Percentiles rank a stretch among this genome's conserved stretches.
phyloP scores from a whole-genome alignment of 139 green algal genomes.

The Picochlorum sp. region DNA sequence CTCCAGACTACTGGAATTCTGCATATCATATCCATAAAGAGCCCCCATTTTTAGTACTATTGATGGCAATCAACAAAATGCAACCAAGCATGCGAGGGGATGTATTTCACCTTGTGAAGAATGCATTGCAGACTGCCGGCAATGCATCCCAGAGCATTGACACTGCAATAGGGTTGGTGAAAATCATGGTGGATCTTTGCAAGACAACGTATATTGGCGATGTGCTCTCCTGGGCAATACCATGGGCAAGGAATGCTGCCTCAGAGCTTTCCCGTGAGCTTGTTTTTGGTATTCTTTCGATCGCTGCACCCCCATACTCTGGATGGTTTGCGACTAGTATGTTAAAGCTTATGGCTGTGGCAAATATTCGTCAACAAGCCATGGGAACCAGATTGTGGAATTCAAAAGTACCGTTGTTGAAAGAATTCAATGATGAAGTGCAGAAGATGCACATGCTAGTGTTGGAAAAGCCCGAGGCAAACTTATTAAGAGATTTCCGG shows the following conservation, averaged over 20 bases:
- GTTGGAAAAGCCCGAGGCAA: background rate
- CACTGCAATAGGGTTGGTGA: conserved; percentile 11
- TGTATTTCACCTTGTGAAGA: conserved; percentile 2
- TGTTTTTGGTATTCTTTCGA: conserved; percentile 30
- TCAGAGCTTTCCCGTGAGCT: conserved; percentile 33
- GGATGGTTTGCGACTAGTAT: conserved; percentile 23
- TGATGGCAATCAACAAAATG: conserved; percentile 20
- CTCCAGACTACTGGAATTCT: conserved; percentile 28
- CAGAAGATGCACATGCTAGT: conserved; percentile 1
- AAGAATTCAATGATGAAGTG: conserved; percentile 29
- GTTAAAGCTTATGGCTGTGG: background rate
- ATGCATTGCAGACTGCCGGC: background rate
- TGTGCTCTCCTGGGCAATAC: conserved; percentile 22
- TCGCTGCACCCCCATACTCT: conserved; percentile 36
- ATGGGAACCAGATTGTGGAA: conserved; percentile 10
- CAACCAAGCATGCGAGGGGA: conserved; percentile 32
- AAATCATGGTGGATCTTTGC: conserved; percentile 11
- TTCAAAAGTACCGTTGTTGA: conserved; percentile 20
- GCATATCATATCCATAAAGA: conserved; percentile 23
- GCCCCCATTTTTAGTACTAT: conserved; percentile 30
- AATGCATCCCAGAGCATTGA: background rate
- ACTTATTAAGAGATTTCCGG: background rate
- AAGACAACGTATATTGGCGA: conserved; percentile 6
- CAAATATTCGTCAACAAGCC: conserved; percentile 12
- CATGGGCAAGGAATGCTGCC: conserved; percentile 29